Conservation (phyloP, 257 asterid species). For the Prunella vulgaris region DNA sequence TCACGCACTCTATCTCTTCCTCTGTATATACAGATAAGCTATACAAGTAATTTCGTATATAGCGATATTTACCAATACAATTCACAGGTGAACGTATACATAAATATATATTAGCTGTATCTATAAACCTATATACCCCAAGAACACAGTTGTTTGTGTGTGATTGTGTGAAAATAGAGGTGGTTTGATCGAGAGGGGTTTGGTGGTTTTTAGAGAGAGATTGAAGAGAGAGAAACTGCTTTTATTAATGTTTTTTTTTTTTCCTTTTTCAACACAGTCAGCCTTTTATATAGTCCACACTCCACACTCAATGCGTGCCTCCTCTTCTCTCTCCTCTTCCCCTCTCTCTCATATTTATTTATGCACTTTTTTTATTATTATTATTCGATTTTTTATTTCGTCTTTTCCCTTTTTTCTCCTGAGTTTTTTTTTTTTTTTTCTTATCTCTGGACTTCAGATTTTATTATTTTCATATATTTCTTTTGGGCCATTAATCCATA, state of each 20-base stretch:
- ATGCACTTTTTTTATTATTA: slow-evolving; percentile 15
- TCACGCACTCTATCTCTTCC: background rate
- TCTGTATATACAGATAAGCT: slow-evolving; percentile 2
- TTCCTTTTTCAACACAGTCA: slow-evolving; percentile 22
- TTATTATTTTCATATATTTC: background rate
- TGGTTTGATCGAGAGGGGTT: slow-evolving; percentile 38
- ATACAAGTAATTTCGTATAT: background rate
- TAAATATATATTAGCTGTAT: background rate
- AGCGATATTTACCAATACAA: slow-evolving; percentile 17
- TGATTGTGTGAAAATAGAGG: slow-evolving; percentile 25
- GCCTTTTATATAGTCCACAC: slow-evolving; percentile 23
- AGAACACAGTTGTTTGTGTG: slow-evolving; percentile 9
- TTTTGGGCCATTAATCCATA: background rate
- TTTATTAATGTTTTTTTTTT: slow-evolving; percentile 9
- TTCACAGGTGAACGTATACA: slow-evolving; percentile 5
- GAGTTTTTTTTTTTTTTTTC: background rate
- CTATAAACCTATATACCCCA: slow-evolving; percentile 1
- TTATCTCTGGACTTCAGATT: background rate
- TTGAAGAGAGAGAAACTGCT: slow-evolving; percentile 24
- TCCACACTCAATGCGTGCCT: slow-evolving; percentile 18
- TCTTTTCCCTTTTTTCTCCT: background rate
- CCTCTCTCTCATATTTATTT: background rate
- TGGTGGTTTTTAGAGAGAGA: slow-evolving; percentile 44
- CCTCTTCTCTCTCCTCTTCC: background rate
- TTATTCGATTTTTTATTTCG: background rate